A percentile compares a stretch with the other conserved stretches of the same genome.
phyloP scores from a whole-genome alignment of 306 rosid species.

The Quercus gilva region DNA sequence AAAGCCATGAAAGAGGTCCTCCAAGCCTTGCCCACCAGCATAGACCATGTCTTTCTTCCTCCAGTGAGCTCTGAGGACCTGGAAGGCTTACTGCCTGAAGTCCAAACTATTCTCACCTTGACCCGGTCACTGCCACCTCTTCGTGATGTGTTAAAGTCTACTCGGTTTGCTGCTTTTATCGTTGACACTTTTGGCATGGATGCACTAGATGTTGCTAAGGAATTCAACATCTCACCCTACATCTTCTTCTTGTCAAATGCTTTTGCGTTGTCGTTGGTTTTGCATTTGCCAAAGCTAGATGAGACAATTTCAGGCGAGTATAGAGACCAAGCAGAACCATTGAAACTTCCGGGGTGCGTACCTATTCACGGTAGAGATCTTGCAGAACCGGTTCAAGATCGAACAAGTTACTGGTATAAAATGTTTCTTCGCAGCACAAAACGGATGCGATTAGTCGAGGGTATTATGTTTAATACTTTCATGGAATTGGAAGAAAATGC shows the following conservation, averaged over 20 bases:
- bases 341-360: slow-evolving; percentile 2
- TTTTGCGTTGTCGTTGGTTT: neutral
- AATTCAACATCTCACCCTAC: neutral
- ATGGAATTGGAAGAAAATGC: slow-evolving; percentile 20
- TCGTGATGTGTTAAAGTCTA: neutral
- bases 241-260: neutral
- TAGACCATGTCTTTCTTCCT: no score
- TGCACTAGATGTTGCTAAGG: neutral
- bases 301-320: slow-evolving; percentile 31
- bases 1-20: neutral
- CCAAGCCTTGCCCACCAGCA: neutral
- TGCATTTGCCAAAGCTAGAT: neutral
- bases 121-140: no score
- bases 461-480: slow-evolving; percentile 32
- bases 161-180: no score
- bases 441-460: slow-evolving; percentile 15
- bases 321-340: slow-evolving; percentile 22
- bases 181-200: neutral
- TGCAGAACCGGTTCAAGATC: no score
- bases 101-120: no score
- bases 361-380: no score
- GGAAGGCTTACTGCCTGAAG: no score
- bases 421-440: slow-evolving; percentile 14
- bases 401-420: slow-evolving; percentile 6
- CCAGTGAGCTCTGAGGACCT: no score